Percentiles rank a stretch among this genome's conserved stretches.
Evolutionary conservation across 2,329 filamentous ascomycete species (phyloP).

Genomic region (Monascus ruber): DNA sequence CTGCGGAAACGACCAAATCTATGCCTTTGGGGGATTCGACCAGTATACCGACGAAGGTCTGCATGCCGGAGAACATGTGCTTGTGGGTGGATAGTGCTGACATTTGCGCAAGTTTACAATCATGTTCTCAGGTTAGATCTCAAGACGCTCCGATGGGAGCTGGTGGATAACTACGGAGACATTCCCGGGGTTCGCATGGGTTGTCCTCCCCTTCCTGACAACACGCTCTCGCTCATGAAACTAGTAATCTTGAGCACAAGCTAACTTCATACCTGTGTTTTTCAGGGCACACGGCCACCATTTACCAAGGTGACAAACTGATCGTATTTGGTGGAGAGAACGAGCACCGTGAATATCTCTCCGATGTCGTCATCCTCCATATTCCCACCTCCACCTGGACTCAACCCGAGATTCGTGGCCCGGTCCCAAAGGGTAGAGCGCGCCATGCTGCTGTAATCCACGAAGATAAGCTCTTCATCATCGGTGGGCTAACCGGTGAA

Average conservation of each 20-base stretch:
- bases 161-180: slow-evolving; percentile 97
- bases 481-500: slow-evolving; percentile 88
- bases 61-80: slow-evolving; percentile 1
- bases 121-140: slow-evolving; percentile 87
- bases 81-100: slow-evolving; percentile 1
- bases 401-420: slow-evolving; percentile 74
- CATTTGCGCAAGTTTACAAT: slow-evolving; percentile 62
- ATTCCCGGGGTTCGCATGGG: slow-evolving; percentile 97
- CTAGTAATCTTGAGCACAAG: background rate
- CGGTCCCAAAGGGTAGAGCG: slow-evolving; percentile 77
- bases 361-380: slow-evolving; percentile 92
- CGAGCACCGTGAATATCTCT: slow-evolving; percentile 89
- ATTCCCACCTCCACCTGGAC: slow-evolving; percentile 92
- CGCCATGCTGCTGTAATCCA: slow-evolving; percentile 89
- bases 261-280: background rate
- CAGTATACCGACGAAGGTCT: slow-evolving; percentile 89
- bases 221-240: background rate
- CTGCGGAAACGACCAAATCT: slow-evolving; percentile 93
- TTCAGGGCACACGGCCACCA: slow-evolving; percentile 73
- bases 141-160: slow-evolving; percentile 77
- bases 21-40: slow-evolving; percentile 95
- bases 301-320: slow-evolving; percentile 91
- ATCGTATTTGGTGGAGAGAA: slow-evolving; percentile 97
- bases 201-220: slow-evolving; percentile 30
- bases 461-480: slow-evolving; percentile 91